These are phyloP conservation scores for Micractinium conductrix DNA, from an alignment of 139 green algal genomes.

Conservation along the genomic window DNA sequence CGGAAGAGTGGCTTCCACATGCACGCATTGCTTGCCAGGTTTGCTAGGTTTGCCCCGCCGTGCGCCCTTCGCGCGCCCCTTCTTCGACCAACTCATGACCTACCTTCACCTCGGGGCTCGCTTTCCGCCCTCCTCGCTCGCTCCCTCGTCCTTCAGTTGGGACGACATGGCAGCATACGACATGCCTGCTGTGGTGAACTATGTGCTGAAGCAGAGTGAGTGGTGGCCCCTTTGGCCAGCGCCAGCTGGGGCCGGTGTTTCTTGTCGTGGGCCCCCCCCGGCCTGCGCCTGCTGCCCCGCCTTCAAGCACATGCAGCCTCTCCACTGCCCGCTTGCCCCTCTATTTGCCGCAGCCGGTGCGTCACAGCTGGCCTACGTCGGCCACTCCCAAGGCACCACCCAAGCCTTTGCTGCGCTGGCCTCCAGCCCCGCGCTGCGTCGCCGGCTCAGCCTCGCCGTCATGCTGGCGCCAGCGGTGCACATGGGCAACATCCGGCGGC, in stretches of 20 bases:
- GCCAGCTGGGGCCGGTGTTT: background rate
- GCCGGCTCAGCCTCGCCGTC: conserved; percentile 54
- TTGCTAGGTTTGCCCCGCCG: too few species aligned
- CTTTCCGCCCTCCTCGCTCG: too few species aligned
- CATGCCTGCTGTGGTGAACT: conserved; percentile 67
- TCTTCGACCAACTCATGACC: too few species aligned
- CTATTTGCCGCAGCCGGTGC: background rate
- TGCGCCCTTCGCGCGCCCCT: too few species aligned
- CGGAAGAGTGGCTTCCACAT: too few species aligned
- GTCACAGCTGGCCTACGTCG: conserved; percentile 40
- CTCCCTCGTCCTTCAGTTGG: conserved; percentile 70
- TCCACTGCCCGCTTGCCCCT: background rate
- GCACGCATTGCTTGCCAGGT: too few species aligned
- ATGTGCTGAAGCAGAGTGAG: conserved; percentile 54
- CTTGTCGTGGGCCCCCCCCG: background rate
- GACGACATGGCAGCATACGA: conserved; percentile 75
- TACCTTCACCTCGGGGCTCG: too few species aligned
- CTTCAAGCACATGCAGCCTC: too few species aligned
- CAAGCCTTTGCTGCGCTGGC: conserved; percentile 65
- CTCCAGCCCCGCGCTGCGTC: conserved; percentile 40
- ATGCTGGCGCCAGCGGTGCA: conserved; percentile 73
- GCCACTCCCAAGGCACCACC: conserved; percentile 70
- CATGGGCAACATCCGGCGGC: conserved; percentile 52
- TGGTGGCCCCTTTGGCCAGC: background rate
- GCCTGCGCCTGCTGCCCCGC: background rate